A percentile compares a stretch with the other conserved stretches of the same genome.
These are phyloP conservation scores for Zygoascus flipseniorum DNA, from an alignment of 805 yeast species.

Conservation along the genomic window DNA sequence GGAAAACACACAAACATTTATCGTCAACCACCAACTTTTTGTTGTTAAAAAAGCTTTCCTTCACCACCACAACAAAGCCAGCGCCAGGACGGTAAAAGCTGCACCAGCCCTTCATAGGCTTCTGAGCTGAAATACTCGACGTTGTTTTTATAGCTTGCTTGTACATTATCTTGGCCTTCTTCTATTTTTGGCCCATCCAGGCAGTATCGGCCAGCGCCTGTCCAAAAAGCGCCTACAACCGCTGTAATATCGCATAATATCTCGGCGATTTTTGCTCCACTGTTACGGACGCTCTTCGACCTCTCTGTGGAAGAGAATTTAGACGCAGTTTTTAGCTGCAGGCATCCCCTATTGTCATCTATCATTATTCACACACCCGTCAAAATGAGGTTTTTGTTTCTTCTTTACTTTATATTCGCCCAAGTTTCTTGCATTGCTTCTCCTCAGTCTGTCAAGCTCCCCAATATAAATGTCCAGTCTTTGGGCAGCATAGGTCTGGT, in stretches of 20 bases:
- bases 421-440: not conserved
- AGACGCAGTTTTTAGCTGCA: not conserved
- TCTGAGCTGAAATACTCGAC: not conserved
- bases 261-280: too few relatives aligned
- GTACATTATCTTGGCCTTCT: not conserved
- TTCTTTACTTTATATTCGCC: not conserved
- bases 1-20: not conserved
- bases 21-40: not conserved
- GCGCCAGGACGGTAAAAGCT: not conserved
- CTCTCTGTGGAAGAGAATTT: not conserved
- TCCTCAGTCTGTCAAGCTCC: slow-evolving; percentile 17
- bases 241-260: too few relatives aligned
- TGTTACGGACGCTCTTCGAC: too few relatives aligned
- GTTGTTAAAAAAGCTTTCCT: not conserved
- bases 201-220: not conserved
- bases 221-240: too few relatives aligned
- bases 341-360: too few relatives aligned
- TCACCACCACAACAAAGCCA: not conserved
- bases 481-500: slow-evolving; percentile 27
- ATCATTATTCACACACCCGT: not conserved
- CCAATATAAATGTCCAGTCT: slow-evolving; percentile 15
- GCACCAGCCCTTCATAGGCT: not conserved
- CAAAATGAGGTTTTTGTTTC: not conserved
- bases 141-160: not conserved
- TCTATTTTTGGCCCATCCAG: not conserved